A percentile compares a stretch with the other conserved stretches of the same genome.
Evolutionary conservation across 108 stramenopile species (phyloP).

Genomic region (Cyclotella sp.): DNA sequence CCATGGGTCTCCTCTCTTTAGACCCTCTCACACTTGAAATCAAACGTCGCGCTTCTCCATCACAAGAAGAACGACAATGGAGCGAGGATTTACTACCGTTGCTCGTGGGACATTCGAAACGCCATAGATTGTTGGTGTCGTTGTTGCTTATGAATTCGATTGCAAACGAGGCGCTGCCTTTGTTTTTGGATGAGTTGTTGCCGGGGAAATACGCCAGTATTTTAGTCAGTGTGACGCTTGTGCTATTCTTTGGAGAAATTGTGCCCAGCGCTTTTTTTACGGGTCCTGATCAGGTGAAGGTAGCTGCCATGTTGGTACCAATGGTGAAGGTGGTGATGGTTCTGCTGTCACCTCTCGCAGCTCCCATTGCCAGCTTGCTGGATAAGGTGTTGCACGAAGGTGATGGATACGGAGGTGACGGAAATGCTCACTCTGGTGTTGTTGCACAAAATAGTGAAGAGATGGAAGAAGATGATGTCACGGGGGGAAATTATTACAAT

Average conservation of each 20-base stretch:
- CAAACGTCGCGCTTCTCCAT: slow-evolving; percentile 64
- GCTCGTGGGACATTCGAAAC: slow-evolving; percentile 67
- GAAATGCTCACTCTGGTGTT: slow-evolving; percentile 24
- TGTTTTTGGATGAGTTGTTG: slow-evolving; percentile 93
- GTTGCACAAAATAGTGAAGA: slow-evolving; percentile 21
- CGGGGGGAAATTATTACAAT: slow-evolving; percentile 47
- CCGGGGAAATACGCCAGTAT: slow-evolving; percentile 84
- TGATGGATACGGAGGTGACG: slow-evolving; percentile 46
- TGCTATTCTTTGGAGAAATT: slow-evolving; percentile 84
- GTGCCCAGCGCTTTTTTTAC: slow-evolving; percentile 80
- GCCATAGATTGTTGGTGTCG: slow-evolving; percentile 91
- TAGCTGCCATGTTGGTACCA: slow-evolving; percentile 82
- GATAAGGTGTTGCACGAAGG: slow-evolving; percentile 78
- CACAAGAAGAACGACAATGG: slow-evolving; percentile 51
- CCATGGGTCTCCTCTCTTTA: slow-evolving; percentile 90
- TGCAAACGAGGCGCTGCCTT: slow-evolving; percentile 93
- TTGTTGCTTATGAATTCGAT: slow-evolving; percentile 93
- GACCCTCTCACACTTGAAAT: slow-evolving; percentile 88
- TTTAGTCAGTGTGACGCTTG: slow-evolving; percentile 86
- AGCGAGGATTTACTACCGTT: slow-evolving; percentile 71
- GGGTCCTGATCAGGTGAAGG: slow-evolving; percentile 86
- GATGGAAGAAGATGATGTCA: slow-evolving; percentile 41
- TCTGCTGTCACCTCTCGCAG: slow-evolving; percentile 83
- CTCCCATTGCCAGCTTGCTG: slow-evolving; percentile 86
- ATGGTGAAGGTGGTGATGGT: slow-evolving; percentile 82